A percentile compares a stretch with the other conserved stretches of the same genome.
Evolutionary conservation across 2,329 filamentous ascomycete species (phyloP).

Genomic region (Clonostachys rhizophaga): DNA sequence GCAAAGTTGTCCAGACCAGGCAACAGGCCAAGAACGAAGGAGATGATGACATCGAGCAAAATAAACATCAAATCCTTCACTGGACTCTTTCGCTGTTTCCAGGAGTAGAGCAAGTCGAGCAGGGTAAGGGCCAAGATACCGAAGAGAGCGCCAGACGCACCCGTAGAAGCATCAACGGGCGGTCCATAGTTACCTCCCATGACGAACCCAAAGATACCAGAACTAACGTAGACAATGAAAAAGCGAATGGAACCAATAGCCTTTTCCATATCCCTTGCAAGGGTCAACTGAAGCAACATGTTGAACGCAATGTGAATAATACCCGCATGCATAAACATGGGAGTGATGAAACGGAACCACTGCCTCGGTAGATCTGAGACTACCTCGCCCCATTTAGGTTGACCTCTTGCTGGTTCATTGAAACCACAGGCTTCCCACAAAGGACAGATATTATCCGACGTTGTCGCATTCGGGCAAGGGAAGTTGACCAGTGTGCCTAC

Average conservation of each 20-base stretch:
- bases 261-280: constrained; percentile 89
- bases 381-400: background rate
- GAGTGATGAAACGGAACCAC: constrained; percentile 94
- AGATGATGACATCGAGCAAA: constrained; percentile 77
- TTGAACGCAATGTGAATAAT: constrained; percentile 96
- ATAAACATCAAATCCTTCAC: constrained; percentile 85
- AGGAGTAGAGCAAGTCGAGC: constrained; percentile 89
- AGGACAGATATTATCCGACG: constrained; percentile 52
- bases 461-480: constrained; percentile 73
- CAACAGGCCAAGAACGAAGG: constrained; percentile 86
- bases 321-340: constrained; percentile 93
- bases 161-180: constrained; percentile 75
- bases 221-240: constrained; percentile 81
- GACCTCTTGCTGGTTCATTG: constrained; percentile 32
- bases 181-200: constrained; percentile 91
- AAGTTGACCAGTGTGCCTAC: constrained; percentile 43
- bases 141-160: constrained; percentile 86
- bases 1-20: constrained; percentile 96
- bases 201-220: constrained; percentile 94
- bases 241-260: constrained; percentile 87
- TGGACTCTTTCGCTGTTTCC: constrained; percentile 73
- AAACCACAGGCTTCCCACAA: constrained; percentile 84
- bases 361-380: constrained; percentile 36
- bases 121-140: constrained; percentile 85
- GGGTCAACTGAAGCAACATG: constrained; percentile 81